Conservation (phyloP, 2,329 filamentous ascomycete genomes). For the Claviceps purpurea region DNA sequence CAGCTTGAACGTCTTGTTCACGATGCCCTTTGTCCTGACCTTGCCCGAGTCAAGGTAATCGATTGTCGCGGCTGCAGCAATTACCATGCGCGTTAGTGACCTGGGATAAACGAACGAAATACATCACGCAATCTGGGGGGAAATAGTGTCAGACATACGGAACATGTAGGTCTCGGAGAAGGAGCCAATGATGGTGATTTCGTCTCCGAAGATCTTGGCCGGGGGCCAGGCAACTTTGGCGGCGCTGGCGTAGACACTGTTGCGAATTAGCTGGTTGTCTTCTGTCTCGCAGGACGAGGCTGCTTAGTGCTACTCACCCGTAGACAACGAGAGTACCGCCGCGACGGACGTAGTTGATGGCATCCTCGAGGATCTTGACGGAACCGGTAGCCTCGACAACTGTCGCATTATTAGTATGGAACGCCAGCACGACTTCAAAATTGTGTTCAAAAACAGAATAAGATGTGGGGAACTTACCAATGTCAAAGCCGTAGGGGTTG, state of each 20-base stretch:
- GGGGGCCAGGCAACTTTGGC: slow-evolving; percentile 55
- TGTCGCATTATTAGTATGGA: slow-evolving; percentile 10
- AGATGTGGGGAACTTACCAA: slow-evolving; percentile 24
- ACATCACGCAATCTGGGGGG: too few species aligned
- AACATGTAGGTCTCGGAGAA: slow-evolving; percentile 67
- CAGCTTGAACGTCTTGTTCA: slow-evolving; percentile 61
- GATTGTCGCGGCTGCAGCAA: slow-evolving; percentile 26
- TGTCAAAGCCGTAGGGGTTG: slow-evolving; percentile 61
- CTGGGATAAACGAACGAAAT: neutral
- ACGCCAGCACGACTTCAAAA: neutral
- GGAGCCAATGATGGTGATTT: slow-evolving; percentile 60
- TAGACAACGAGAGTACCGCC: slow-evolving; percentile 62
- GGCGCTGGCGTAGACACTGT: slow-evolving; percentile 47
- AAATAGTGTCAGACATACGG: slow-evolving; percentile 26
- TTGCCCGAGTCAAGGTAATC: slow-evolving; percentile 45
- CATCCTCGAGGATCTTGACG: slow-evolving; percentile 53
- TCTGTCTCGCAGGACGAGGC: neutral
- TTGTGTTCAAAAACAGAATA: too few species aligned
- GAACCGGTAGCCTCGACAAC: slow-evolving; percentile 59
- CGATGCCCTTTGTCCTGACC: slow-evolving; percentile 52
- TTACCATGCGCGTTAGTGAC: neutral
- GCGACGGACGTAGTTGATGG: slow-evolving; percentile 58
- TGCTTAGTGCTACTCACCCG: slow-evolving; percentile 25
- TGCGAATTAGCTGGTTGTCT: slow-evolving; percentile 3
- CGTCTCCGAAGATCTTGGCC: slow-evolving; percentile 54